A percentile compares a stretch with the other conserved stretches of the same genome.
Evolutionary conservation across 768 basidiomycete genomes (phyloP).

Genomic region (Cyathus striatus): DNA sequence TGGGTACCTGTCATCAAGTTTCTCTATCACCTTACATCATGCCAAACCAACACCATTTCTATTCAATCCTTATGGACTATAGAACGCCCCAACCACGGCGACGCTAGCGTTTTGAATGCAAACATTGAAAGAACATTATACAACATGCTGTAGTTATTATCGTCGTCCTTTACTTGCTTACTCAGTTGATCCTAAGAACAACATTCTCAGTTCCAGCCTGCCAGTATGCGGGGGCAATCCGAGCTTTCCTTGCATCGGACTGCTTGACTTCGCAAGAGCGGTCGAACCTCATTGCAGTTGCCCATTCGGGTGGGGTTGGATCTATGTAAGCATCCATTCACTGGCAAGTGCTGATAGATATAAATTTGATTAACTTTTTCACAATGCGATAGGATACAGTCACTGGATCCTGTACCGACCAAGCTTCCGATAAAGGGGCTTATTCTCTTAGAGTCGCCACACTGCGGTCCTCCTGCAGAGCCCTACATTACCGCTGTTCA

Average conservation of each 20-base stretch:
- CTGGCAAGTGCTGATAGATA: background rate
- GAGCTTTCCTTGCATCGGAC: background rate
- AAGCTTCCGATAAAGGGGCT: background rate
- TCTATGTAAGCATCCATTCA: background rate
- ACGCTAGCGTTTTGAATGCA: background rate
- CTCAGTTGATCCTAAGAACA: background rate
- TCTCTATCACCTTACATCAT: background rate
- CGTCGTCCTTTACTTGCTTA: background rate
- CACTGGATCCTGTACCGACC: background rate
- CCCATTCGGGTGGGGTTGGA: background rate
- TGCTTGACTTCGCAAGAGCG: background rate
- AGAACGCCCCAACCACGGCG: background rate
- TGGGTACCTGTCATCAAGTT: background rate
- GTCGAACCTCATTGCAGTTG: background rate
- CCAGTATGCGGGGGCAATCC: background rate
- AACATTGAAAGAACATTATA: background rate
- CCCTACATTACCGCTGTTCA: background rate
- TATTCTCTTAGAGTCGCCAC: background rate
- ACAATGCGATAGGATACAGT: background rate
- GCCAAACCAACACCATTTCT: background rate
- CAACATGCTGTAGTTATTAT: background rate
- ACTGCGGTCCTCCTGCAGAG: background rate
- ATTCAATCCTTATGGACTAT: background rate
- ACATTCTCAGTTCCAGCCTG: background rate
- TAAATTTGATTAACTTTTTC: background rate